A percentile compares a stretch with the other conserved stretches of the same genome.
Conservation (phyloP, 2,329 filamentous ascomycete genomes). For the Coniella vitis region DNA sequence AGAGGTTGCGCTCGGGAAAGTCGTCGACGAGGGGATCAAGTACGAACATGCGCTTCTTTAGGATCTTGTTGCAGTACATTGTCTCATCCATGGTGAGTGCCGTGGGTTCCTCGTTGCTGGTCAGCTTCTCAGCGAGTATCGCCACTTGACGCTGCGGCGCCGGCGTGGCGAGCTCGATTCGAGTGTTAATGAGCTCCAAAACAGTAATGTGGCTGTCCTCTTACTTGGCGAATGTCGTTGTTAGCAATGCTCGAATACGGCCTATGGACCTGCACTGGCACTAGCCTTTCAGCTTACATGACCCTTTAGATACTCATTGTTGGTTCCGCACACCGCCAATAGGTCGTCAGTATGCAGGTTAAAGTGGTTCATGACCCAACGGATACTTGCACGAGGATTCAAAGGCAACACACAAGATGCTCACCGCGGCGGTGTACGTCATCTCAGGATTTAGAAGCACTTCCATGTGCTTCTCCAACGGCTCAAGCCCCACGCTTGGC, state of each 20-base stretch:
- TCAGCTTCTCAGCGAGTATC: conserved; percentile 7
- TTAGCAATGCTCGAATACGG: neutral
- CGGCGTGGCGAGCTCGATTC: conserved; percentile 19
- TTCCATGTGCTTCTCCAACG: conserved; percentile 19
- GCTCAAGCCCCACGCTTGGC: conserved; percentile 14
- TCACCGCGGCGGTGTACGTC: conserved; percentile 54
- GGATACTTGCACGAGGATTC: conserved; percentile 47
- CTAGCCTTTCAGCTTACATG: neutral
- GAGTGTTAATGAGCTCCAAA: conserved; percentile 16
- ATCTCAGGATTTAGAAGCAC: conserved; percentile 28
- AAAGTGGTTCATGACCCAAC: conserved; percentile 48
- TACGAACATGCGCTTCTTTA: conserved; percentile 40
- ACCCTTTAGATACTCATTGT: conserved; percentile 22
- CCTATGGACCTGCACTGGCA: too few relatives aligned
- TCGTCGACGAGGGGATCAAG: conserved; percentile 51
- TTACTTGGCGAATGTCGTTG: neutral
- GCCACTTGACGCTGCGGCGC: conserved; percentile 18
- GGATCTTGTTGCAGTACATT: conserved; percentile 30
- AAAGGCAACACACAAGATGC: conserved; percentile 55
- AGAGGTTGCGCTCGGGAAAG: conserved; percentile 40
- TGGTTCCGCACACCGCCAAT: conserved; percentile 39
- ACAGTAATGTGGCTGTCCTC: conserved; percentile 15
- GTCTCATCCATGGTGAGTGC: conserved; percentile 15
- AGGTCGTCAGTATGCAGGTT: conserved; percentile 52
- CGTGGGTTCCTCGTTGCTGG: conserved; percentile 11